A percentile compares a stretch with the other conserved stretches of the same genome.
Evolutionary conservation across 805 yeast species (phyloP).

Genomic region (Pichia cabralensis): DNA sequence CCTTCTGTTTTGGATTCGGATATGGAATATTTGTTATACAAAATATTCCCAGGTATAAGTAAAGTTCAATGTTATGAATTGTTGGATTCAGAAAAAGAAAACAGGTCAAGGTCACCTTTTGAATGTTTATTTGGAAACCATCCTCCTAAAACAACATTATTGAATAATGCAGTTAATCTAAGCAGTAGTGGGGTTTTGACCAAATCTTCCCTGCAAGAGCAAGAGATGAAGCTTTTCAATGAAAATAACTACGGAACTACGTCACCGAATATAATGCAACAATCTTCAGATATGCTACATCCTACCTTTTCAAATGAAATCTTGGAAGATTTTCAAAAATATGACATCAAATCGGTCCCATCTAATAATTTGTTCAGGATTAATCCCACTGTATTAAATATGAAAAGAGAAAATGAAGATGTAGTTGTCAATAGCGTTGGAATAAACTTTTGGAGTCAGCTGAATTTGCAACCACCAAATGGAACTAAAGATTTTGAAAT

Average conservation of each 20-base stretch:
- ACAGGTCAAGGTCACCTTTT: slow-evolving; percentile 13
- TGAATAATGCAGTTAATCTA: too few relatives aligned
- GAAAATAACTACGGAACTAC: slow-evolving; percentile 29
- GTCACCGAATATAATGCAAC: slow-evolving; percentile 20
- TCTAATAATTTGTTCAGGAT: slow-evolving; percentile 25
- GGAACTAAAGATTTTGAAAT: slow-evolving; percentile 43
- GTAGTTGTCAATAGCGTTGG: slow-evolving; percentile 40
- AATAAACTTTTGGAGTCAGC: slow-evolving; percentile 43
- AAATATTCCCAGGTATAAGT: slow-evolving; percentile 20
- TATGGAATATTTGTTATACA: slow-evolving; percentile 16
- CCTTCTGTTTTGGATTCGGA: slow-evolving; percentile 15
- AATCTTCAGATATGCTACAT: neutral
- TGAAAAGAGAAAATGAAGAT: slow-evolving; percentile 29
- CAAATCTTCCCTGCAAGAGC: too few relatives aligned
- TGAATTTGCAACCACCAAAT: slow-evolving; percentile 46
- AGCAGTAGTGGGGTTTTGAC: too few relatives aligned
- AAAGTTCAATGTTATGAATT: slow-evolving; percentile 18
- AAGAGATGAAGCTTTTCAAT: slow-evolving; percentile 18
- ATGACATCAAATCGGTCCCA: slow-evolving; percentile 3
- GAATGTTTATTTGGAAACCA: slow-evolving; percentile 23
- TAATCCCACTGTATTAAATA: slow-evolving; percentile 27
- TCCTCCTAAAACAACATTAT: neutral
- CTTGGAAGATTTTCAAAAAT: neutral
- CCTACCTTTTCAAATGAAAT: too few relatives aligned
- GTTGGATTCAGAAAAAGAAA: slow-evolving; percentile 12